Conservation (phyloP, 331 rosid species). For the Malus hybrid region DNA sequence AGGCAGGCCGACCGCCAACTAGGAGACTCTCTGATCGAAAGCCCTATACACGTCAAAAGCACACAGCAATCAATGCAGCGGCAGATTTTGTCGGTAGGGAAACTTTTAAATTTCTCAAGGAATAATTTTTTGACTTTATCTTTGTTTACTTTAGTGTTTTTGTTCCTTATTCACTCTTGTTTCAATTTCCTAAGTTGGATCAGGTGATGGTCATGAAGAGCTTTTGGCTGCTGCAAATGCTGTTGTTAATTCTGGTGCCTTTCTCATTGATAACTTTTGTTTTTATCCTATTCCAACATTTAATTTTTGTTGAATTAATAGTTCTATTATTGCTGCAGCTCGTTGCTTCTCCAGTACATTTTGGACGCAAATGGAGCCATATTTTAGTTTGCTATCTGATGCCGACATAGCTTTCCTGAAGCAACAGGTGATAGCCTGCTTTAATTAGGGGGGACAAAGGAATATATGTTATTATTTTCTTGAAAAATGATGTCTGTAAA, state of each 20-base stretch:
- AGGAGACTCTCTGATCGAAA: constrained; percentile 86
- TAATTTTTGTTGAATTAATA: constrained; percentile 21
- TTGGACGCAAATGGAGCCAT: constrained; percentile 85
- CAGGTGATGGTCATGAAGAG: constrained; percentile 81
- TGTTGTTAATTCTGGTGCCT: constrained; percentile 54
- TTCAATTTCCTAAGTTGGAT: constrained; percentile 56
- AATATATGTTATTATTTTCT: background rate
- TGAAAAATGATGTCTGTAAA: constrained; percentile 5
- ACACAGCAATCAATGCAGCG: constrained; percentile 48
- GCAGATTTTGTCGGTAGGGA: constrained; percentile 70
- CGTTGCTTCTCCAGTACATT: constrained; percentile 48
- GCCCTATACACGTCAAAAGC: constrained; percentile 82
- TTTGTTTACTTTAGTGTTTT: background rate
- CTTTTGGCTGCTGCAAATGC: constrained; percentile 81
- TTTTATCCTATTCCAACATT: constrained; percentile 9
- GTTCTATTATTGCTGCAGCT: constrained; percentile 45
- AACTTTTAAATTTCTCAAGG: background rate
- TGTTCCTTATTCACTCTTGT: constrained; percentile 25
- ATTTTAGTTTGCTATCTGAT: constrained; percentile 54
- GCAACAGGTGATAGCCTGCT: constrained; percentile 51
- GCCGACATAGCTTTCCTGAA: constrained; percentile 52
- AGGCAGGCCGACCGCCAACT: constrained; percentile 93
- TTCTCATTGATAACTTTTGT: constrained; percentile 18
- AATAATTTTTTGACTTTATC: background rate
- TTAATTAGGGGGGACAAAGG: background rate